These are phyloP conservation scores for Myxozyma neotropica DNA, from an alignment of 805 yeast genomes.

Conservation along the genomic window DNA sequence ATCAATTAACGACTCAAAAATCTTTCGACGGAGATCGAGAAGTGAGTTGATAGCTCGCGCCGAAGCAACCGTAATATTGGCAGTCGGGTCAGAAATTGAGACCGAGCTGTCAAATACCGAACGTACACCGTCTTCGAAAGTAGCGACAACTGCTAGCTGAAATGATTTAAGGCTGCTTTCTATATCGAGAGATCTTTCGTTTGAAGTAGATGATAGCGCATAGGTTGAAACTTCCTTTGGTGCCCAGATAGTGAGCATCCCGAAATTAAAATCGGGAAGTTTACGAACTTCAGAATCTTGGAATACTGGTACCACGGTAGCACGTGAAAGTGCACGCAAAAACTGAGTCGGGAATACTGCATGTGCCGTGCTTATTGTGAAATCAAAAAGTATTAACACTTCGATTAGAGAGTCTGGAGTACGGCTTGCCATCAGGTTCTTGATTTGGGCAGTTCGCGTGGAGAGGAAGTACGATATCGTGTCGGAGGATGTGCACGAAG, in stretches of 20 bases:
- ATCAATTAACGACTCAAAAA: conserved; percentile 14
- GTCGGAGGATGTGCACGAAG: conserved; percentile 7
- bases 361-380: conserved; percentile 9
- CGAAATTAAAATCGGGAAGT: conserved; percentile 23
- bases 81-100: background rate
- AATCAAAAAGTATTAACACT: conserved; percentile 19
- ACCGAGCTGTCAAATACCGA: background rate
- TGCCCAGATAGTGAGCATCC: conserved; percentile 17
- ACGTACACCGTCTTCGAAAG: conserved; percentile 16
- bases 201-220: background rate
- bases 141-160: background rate
- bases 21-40: conserved; percentile 13
- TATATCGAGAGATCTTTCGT: background rate
- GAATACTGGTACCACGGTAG: conserved; percentile 18
- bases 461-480: conserved; percentile 16
- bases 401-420: conserved; percentile 8
- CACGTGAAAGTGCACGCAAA: conserved; percentile 6
- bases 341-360: conserved; percentile 26
- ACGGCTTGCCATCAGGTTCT: background rate
- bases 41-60: conserved; percentile 6
- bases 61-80: background rate
- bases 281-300: conserved; percentile 16
- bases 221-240: conserved; percentile 1
- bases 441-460: conserved; percentile 8
- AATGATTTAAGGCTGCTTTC: conserved; percentile 1